Evolutionary conservation across 768 basidiomycete species (phyloP), one percentile per base, ranked within the genome.

Genomic region (Rhodosporidiobolus sp.): DNA sequence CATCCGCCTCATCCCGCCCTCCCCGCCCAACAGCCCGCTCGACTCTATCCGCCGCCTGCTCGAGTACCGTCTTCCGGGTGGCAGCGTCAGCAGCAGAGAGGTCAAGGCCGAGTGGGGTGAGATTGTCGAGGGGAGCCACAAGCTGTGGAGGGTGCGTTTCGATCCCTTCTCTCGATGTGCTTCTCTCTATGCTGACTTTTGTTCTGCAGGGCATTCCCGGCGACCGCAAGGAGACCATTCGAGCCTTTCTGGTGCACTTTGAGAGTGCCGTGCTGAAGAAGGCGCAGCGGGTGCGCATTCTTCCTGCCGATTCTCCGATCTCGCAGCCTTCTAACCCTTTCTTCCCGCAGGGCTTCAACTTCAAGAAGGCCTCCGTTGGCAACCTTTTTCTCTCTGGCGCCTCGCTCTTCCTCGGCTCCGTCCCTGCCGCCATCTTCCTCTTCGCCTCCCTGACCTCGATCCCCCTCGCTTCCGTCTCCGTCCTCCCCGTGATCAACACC

Each of bases 191-290:
- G 85, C 85, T 24, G 26, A 34, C 43, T 1, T 1, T 7, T n/a
- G 28, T 4, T 22, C 19, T 92, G 80, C 93, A 97, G 81, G 88
- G 88, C 34, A 92, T 97, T 24, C 71, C 75, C 0, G 71, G 54
- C 14, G 75, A 73, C 55, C 68, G 71, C 12, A 76, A 73, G 35
- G 75, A 72, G 53, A 69, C 70, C 5, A 69, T 75, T 16, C n/a
- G 79, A 92, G 93, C 93, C 0, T 95, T 98, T 80, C 85, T 98
- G 28, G 94, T 97, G 6, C 86, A 92, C 78, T 95, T 96, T 74
- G 92, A 97, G 80, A 88, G 87, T 72, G 90, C 95, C 76, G 84
- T 94, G 1, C 61, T 75, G 11, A 75, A 75, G 38, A 75, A 75
- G 62, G 74, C 74, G 11, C 67, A 71, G 28, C 57, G 74, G 5